These are phyloP conservation scores for Agarophyton chilense DNA, from an alignment of 23 red algal species.

Conservation along the genomic window DNA sequence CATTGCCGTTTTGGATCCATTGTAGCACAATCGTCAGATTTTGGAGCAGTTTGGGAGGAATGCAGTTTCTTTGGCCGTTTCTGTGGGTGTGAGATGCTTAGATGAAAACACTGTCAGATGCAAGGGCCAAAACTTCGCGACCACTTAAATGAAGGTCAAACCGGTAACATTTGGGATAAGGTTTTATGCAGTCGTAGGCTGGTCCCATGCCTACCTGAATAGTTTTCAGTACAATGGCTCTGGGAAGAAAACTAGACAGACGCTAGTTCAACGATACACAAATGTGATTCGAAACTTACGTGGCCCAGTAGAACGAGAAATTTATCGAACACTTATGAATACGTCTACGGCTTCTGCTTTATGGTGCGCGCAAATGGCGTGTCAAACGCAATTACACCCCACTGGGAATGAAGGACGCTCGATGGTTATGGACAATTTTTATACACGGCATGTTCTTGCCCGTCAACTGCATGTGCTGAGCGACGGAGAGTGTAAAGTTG, in stretches of 20 bases:
- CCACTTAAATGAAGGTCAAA: background rate
- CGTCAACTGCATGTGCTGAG: too few relatives aligned
- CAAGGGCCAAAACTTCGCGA: background rate
- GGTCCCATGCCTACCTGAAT: too few relatives aligned
- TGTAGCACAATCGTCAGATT: background rate
- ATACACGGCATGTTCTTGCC: too few relatives aligned
- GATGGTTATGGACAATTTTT: too few relatives aligned
- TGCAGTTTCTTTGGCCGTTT: background rate
- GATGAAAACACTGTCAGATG: background rate
- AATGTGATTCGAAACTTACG: background rate
- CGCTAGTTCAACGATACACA: too few relatives aligned
- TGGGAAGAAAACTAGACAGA: too few relatives aligned
- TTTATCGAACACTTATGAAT: background rate
- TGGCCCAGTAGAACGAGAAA: background rate
- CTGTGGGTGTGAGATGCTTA: background rate
- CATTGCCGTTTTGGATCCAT: background rate
- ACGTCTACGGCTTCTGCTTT: background rate
- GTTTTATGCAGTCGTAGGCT: background rate
- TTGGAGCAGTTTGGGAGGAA: background rate
- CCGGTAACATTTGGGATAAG: background rate
- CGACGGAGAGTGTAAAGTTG: background rate
- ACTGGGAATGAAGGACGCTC: background rate
- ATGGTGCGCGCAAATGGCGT: background rate
- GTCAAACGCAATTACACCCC: background rate
- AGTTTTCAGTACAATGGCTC: too few relatives aligned